These are phyloP conservation scores for Avena insularis DNA, from an alignment of 176 grass and related monocot species.

Conservation along the genomic window DNA sequence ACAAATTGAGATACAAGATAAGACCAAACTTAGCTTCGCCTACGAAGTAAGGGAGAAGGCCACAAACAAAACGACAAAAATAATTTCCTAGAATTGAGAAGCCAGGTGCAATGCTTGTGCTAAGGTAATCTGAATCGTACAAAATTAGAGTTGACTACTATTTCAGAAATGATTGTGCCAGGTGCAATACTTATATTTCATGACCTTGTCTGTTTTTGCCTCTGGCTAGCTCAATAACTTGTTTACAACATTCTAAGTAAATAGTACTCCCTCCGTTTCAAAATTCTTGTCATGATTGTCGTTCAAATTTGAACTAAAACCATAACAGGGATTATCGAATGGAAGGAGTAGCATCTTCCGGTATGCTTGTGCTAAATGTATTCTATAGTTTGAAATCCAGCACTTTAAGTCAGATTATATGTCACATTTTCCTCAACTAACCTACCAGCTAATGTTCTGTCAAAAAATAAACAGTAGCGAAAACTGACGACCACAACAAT, in stretches of 20 bases:
- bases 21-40: not conserved
- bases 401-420: not conserved
- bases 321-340: too few species aligned
- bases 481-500: too few species aligned
- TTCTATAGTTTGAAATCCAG: not conserved
- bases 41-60: not conserved
- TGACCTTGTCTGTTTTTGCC: too few species aligned
- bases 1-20: slow-evolving; percentile 6
- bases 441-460: not conserved
- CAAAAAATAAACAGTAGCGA: too few species aligned
- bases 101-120: not conserved
- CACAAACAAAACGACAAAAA: not conserved
- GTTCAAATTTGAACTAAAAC: too few species aligned
- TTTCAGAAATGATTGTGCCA: not conserved
- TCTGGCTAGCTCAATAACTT: too few species aligned
- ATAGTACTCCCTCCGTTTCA: too few species aligned
- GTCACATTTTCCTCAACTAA: not conserved
- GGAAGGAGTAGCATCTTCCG: not conserved
- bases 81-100: not conserved
- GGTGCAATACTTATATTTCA: too few species aligned
- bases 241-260: too few species aligned
- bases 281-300: too few species aligned
- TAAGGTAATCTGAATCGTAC: slow-evolving; percentile 5
- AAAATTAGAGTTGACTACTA: not conserved
- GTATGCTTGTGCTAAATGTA: not conserved